Evolutionary conservation across 1,284 basidiomycete genomes (phyloP).

Genomic region (Schizopora paradoxa): DNA sequence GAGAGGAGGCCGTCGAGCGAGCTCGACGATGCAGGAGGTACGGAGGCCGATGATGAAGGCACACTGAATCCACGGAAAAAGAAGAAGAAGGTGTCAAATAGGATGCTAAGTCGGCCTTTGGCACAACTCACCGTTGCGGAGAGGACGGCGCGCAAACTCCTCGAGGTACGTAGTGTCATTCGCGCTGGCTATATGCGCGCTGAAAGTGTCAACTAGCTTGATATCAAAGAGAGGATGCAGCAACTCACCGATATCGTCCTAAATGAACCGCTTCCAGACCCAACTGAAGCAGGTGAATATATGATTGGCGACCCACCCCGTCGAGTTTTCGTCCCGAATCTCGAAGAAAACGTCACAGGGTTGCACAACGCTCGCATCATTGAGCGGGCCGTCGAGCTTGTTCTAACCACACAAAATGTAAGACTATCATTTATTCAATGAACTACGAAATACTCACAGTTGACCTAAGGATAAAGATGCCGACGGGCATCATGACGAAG

Average conservation of each 20-base stretch:
- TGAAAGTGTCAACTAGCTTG: no score
- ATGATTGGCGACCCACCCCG: not conserved
- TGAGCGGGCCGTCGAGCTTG: not conserved
- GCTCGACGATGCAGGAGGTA: no score
- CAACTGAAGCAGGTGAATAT: no score
- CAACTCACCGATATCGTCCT: no score
- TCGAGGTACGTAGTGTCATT: not conserved
- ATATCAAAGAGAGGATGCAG: no score
- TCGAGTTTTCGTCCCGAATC: not conserved
- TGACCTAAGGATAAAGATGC: not conserved
- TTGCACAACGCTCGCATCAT: not conserved
- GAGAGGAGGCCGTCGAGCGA: no score
- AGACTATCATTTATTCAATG: not conserved
- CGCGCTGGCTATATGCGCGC: not conserved
- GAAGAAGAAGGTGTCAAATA: constrained; percentile 1
- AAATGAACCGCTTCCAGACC: no score
- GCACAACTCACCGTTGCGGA: not conserved
- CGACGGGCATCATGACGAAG: not conserved
- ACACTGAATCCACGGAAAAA: not conserved
- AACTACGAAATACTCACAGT: not conserved
- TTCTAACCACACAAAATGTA: not conserved
- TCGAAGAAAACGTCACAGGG: not conserved
- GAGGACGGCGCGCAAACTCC: not conserved
- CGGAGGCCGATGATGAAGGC: constrained; percentile 1
- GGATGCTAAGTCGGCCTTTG: not conserved